Percentiles rank a stretch among this genome's conserved stretches.
Conservation (phyloP, 106 monocot genomes). For the Allium cepa region DNA sequence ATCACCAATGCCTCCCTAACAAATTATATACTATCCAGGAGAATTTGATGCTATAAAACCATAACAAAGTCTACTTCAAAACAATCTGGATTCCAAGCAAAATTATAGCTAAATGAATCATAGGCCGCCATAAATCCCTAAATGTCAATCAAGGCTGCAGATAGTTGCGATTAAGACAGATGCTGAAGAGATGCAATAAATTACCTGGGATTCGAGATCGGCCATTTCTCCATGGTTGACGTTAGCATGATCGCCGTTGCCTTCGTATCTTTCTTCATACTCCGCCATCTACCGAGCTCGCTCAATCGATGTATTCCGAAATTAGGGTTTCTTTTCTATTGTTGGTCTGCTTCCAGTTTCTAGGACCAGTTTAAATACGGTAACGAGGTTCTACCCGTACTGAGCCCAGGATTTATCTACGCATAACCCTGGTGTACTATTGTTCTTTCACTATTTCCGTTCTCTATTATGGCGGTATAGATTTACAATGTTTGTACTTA, state of each 20-base stretch:
- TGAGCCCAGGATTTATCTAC: too few relatives aligned
- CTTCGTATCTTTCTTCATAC: constrained; percentile 28
- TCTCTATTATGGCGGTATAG: too few relatives aligned
- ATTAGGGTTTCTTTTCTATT: neutral
- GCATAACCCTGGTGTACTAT: too few relatives aligned
- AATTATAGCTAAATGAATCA: neutral
- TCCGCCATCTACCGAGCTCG: constrained; percentile 16
- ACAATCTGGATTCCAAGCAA: neutral
- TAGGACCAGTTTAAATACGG: too few relatives aligned
- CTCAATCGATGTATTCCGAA: neutral
- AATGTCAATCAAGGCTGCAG: neutral
- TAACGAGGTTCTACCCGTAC: too few relatives aligned
- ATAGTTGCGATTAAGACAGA: neutral
- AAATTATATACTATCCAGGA: too few relatives aligned
- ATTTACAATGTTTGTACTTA: too few relatives aligned
- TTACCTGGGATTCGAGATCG: constrained; percentile 35
- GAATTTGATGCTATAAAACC: too few relatives aligned
- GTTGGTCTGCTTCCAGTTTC: too few relatives aligned
- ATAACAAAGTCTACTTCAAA: neutral
- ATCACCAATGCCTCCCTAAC: too few relatives aligned
- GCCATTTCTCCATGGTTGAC: constrained; percentile 12
- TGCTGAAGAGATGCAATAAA: neutral
- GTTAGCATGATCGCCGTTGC: constrained; percentile 18
- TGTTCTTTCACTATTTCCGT: too few relatives aligned
- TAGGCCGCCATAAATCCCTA: neutral